Evolutionary conservation across 1,284 basidiomycete genomes (phyloP).

Genomic region (Cerrena zonata): DNA sequence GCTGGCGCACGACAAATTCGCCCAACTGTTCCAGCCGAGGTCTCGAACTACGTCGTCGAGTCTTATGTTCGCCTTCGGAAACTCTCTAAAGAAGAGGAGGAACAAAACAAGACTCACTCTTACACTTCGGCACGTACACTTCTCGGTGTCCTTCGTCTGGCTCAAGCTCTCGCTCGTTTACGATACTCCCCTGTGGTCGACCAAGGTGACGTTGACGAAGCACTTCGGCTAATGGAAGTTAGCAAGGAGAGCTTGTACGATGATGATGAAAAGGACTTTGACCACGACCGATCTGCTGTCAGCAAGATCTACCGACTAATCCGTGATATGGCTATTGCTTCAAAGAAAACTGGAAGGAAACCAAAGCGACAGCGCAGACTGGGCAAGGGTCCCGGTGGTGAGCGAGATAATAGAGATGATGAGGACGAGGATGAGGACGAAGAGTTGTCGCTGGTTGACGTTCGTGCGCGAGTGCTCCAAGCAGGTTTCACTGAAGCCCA

Average conservation of each 20-base stretch:
- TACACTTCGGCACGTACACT: conserved; percentile 98
- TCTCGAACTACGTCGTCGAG: conserved; percentile 91
- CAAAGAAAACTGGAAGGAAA: conserved; percentile 29
- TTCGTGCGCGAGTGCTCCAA: conserved; percentile 76
- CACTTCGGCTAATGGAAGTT: conserved; percentile 91
- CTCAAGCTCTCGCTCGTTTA: conserved; percentile 90
- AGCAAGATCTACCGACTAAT: conserved; percentile 87
- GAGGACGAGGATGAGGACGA: conserved; percentile 59
- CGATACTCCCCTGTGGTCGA: conserved; percentile 79
- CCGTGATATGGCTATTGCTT: conserved; percentile 65
- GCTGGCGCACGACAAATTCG: conserved; percentile 86
- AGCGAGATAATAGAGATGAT: conserved; percentile 46
- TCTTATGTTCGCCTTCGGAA: conserved; percentile 94
- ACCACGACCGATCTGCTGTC: conserved; percentile 69
- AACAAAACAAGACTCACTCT: conserved; percentile 82
- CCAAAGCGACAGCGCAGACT: conserved; percentile 22
- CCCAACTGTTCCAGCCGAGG: conserved; percentile 79
- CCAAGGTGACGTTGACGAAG: conserved; percentile 91
- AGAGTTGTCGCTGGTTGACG: conserved; percentile 75
- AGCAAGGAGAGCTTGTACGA: conserved; percentile 87
- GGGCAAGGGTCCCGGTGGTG: conserved; percentile 63
- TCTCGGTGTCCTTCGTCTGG: conserved; percentile 88
- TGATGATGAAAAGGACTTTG: conserved; percentile 61
- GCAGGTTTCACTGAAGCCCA: conserved; percentile 88
- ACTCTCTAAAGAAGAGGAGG: conserved; percentile 85